Percentiles rank a stretch among this genome's conserved stretches.
phyloP scores from a whole-genome alignment of 2,329 filamentous ascomycete species.

The Beauveria australis region DNA sequence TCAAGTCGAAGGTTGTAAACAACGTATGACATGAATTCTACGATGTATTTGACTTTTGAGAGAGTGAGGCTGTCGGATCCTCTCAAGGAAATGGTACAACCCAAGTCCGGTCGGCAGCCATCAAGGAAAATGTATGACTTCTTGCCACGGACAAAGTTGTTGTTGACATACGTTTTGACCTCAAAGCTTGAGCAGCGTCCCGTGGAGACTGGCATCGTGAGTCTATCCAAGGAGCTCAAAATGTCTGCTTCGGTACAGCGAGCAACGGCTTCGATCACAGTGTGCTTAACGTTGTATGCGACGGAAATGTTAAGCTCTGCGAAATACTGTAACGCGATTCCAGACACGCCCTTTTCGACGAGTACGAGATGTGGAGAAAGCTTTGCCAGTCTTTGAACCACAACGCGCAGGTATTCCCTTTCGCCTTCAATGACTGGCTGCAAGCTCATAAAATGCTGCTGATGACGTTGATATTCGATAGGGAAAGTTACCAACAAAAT shows the following conservation, averaged over 20 bases:
- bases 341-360: slow-evolving; percentile 89
- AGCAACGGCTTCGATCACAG: slow-evolving; percentile 89
- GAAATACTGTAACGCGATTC: slow-evolving; percentile 79
- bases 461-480: slow-evolving; percentile 87
- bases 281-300: slow-evolving; percentile 92
- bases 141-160: slow-evolving; percentile 62
- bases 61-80: slow-evolving; percentile 67
- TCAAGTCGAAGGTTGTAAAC: slow-evolving; percentile 96
- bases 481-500: slow-evolving; percentile 92
- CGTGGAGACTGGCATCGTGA: slow-evolving; percentile 63
- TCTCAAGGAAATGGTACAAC: slow-evolving; percentile 87
- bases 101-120: slow-evolving; percentile 79
- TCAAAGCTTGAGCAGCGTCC: slow-evolving; percentile 83
- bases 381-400: slow-evolving; percentile 85
- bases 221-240: slow-evolving; percentile 90
- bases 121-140: slow-evolving; percentile 96
- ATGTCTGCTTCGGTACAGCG: slow-evolving; percentile 86
- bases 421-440: slow-evolving; percentile 96
- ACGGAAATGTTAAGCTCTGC: slow-evolving; percentile 86
- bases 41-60: slow-evolving; percentile 78
- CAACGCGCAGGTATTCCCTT: slow-evolving; percentile 82
- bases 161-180: slow-evolving; percentile 88
- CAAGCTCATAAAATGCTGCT: slow-evolving; percentile 89
- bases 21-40: slow-evolving; percentile 98
- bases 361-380: slow-evolving; percentile 78